These are phyloP conservation scores for Astrocystis sublimbata DNA, from an alignment of 495 filamentous ascomycete species.

Conservation along the genomic window DNA sequence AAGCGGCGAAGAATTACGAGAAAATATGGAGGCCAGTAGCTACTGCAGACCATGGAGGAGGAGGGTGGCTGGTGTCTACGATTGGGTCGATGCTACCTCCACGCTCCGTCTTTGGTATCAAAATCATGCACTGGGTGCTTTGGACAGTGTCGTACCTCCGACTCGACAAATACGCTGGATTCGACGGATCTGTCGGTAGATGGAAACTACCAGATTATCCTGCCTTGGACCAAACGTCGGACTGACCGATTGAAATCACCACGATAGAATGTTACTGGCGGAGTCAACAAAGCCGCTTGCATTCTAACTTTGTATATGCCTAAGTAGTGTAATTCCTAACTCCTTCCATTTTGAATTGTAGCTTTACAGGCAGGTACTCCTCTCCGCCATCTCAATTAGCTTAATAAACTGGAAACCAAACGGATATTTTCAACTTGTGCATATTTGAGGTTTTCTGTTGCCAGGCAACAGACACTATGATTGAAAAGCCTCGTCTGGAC, in stretches of 20 bases:
- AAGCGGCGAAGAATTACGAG: constrained; percentile 26
- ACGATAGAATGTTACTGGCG: no score
- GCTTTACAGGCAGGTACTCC: neutral
- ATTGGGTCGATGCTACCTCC: constrained; percentile 8
- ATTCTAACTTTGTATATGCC: no score
- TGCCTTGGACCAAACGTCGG: constrained; percentile 15
- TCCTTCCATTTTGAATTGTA: neutral
- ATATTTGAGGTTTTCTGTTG: no score
- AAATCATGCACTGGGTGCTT: constrained; percentile 8
- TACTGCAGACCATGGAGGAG: constrained; percentile 11
- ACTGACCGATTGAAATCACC: no score
- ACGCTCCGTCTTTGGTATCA: constrained; percentile 12
- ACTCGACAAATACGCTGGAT: constrained; percentile 14
- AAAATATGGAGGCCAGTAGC: constrained; percentile 22
- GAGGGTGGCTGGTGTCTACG: neutral
- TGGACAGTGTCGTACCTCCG: neutral
- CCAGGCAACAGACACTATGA: no score
- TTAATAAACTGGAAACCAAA: neutral
- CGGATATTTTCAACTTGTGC: neutral
- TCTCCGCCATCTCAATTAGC: neutral
- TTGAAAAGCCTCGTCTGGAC: no score
- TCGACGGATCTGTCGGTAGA: neutral
- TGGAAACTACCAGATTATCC: constrained; percentile 29
- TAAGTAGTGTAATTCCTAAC: no score
- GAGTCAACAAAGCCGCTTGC: no score